Conservation (phyloP, 176 grass and related monocot species). For the Cenchrus americanus region DNA sequence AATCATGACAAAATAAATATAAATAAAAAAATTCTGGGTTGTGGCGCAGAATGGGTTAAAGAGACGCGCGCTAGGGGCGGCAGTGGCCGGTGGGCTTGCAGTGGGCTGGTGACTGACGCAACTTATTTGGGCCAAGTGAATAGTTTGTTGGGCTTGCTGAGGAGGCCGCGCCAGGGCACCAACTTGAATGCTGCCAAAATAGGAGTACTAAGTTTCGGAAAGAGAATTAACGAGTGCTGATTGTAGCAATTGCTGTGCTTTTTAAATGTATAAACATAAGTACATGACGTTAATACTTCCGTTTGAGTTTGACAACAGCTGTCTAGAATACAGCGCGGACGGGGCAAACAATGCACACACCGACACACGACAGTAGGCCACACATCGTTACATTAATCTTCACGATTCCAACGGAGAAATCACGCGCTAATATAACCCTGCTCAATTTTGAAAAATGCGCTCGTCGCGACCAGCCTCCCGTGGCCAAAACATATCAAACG, state of each 20-base stretch:
- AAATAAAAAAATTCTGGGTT: too few species aligned
- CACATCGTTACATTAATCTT: too few species aligned
- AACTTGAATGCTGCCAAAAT: neutral
- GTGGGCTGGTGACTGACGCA: too few species aligned
- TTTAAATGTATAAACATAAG: neutral
- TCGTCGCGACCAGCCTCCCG: too few species aligned
- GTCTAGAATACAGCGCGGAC: neutral
- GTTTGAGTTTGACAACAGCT: slow-evolving; percentile 16
- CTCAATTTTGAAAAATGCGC: neutral
- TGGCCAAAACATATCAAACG: neutral
- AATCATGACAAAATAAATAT: too few species aligned
- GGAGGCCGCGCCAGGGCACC: neutral
- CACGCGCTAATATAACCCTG: neutral
- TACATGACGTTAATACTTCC: neutral
- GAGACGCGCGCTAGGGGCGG: too few species aligned
- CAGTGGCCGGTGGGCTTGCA: too few species aligned
- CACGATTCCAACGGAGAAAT: neutral
- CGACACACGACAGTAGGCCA: too few species aligned
- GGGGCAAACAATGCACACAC: neutral
- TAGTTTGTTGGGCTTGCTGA: neutral
- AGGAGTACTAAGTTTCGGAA: neutral
- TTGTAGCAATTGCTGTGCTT: neutral
- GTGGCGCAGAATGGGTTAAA: too few species aligned
- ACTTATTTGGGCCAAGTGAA: too few species aligned
- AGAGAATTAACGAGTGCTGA: neutral